phyloP scores from a whole-genome alignment of 2,329 filamentous ascomycete genomes.

The Taxawa tesnikishii region DNA sequence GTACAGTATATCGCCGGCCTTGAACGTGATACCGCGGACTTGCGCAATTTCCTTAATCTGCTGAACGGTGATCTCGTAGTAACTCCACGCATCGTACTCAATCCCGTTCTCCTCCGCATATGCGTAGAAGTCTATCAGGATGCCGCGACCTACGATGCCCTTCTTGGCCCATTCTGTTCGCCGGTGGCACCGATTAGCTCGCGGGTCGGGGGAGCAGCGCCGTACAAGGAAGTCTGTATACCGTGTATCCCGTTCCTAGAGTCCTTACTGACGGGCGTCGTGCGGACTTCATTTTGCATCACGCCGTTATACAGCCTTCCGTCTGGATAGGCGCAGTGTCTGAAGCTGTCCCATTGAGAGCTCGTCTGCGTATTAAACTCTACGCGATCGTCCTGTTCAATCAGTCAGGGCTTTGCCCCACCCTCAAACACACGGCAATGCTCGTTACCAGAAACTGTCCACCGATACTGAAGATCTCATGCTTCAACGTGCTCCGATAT shows the following conservation, averaged over 20 bases:
- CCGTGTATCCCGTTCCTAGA: slow-evolving; percentile 18
- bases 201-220: slow-evolving; percentile 13
- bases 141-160: slow-evolving; percentile 44
- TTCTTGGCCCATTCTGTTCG: slow-evolving; percentile 35
- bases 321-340: slow-evolving; percentile 38
- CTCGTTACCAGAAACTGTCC: no score
- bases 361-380: slow-evolving; percentile 5
- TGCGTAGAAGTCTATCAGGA: slow-evolving; percentile 41
- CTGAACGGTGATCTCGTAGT: slow-evolving; percentile 39
- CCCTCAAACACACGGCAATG: no score
- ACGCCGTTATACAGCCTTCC: slow-evolving; percentile 10
- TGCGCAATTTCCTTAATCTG: slow-evolving; percentile 19
- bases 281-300: slow-evolving; percentile 13
- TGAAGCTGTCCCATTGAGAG: slow-evolving; percentile 36
- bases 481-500: slow-evolving; percentile 38
- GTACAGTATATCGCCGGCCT: slow-evolving; percentile 8
- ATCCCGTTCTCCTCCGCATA: slow-evolving; percentile 33
- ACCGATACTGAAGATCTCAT: slow-evolving; percentile 40
- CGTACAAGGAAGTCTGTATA: slow-evolving; percentile 7
- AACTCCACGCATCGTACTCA: no score
- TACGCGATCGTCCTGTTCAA: slow-evolving; percentile 30
- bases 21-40: slow-evolving; percentile 11
- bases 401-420: slow-evolving; percentile 20
- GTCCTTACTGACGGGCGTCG: slow-evolving; percentile 21
- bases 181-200: no score